Percentiles rank a stretch among this genome's conserved stretches.
Conservation (phyloP, 257 asterid genomes). For the Euphrasia confusa region DNA sequence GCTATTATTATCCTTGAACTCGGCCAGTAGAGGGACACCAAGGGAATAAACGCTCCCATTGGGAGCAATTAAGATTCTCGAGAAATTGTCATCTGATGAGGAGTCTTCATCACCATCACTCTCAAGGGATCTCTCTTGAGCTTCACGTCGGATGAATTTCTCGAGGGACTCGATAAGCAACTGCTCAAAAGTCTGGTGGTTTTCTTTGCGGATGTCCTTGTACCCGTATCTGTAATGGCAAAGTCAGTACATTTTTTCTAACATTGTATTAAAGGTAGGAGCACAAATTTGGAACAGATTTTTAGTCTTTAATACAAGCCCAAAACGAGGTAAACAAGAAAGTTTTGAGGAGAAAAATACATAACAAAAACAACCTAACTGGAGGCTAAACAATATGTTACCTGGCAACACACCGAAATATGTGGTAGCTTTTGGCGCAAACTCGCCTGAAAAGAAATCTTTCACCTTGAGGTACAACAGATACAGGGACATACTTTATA, state of each 20-base stretch:
- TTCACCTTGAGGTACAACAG: constrained; percentile 83
- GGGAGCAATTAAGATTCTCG: constrained; percentile 76
- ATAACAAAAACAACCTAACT: constrained; percentile 1
- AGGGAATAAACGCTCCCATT: constrained; percentile 89
- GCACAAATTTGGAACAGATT: too few species aligned
- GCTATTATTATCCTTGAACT: constrained; percentile 44
- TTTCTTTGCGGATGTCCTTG: constrained; percentile 95
- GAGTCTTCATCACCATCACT: constrained; percentile 71
- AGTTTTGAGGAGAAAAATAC: constrained; percentile 19
- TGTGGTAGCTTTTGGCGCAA: constrained; percentile 79
- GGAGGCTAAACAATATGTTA: constrained; percentile 23
- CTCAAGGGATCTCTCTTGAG: constrained; percentile 90
- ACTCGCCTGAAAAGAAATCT: constrained; percentile 89
- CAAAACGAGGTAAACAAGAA: constrained; percentile 16
- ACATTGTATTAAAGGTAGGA: too few species aligned
- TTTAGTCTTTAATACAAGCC: too few species aligned
- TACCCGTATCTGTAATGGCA: constrained; percentile 78
- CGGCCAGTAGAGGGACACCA: constrained; percentile 79
- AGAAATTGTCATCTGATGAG: constrained; percentile 53
- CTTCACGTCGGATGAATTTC: constrained; percentile 89
- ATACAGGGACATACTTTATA: constrained; percentile 84
- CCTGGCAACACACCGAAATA: constrained; percentile 98
- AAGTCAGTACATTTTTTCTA: constrained; percentile 16
- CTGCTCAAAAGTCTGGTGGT: constrained; percentile 89
- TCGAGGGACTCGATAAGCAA: constrained; percentile 87